Conservation (phyloP, 2,329 filamentous ascomycete genomes). For the Phialophora chinensis region DNA sequence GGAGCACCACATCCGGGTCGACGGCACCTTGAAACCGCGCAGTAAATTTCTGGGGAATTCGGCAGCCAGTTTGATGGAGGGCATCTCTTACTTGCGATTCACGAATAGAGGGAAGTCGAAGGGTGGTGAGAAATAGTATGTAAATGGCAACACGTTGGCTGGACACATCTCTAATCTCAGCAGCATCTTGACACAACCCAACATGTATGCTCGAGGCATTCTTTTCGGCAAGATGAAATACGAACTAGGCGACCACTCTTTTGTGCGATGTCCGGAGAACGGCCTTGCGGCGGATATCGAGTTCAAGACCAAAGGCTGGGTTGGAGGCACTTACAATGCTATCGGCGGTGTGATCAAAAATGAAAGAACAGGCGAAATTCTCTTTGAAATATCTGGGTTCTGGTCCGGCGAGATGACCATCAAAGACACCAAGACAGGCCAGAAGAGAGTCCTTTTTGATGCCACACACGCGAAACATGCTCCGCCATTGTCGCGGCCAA, state of each 20-base stretch:
- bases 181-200: conserved; percentile 92
- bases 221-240: conserved; percentile 99
- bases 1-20: conserved; percentile 90
- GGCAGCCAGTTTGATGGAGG: conserved; percentile 97
- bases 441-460: conserved; percentile 89
- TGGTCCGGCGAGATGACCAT: conserved; percentile 97
- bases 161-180: conserved; percentile 19
- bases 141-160: conserved; percentile 34
- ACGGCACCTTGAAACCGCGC: conserved; percentile 91
- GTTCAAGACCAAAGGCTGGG: conserved; percentile 98
- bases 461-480: conserved; percentile 78
- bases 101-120: conserved; percentile 74
- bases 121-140: conserved; percentile 85
- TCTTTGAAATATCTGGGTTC: conserved; percentile 90
- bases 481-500: conserved; percentile 72
- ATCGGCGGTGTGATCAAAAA: conserved; percentile 92
- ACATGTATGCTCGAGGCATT: conserved; percentile 98
- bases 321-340: conserved; percentile 93
- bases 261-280: conserved; percentile 86
- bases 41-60: conserved; percentile 97
- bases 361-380: conserved; percentile 79
- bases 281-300: conserved; percentile 89
- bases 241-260: conserved; percentile 76
- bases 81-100: conserved; percentile 83
- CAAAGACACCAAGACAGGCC: conserved; percentile 86